These are phyloP conservation scores for Stachybotrys chlorohalonatus DNA, from an alignment of 2,329 filamentous ascomycete species.

Conservation along the genomic window DNA sequence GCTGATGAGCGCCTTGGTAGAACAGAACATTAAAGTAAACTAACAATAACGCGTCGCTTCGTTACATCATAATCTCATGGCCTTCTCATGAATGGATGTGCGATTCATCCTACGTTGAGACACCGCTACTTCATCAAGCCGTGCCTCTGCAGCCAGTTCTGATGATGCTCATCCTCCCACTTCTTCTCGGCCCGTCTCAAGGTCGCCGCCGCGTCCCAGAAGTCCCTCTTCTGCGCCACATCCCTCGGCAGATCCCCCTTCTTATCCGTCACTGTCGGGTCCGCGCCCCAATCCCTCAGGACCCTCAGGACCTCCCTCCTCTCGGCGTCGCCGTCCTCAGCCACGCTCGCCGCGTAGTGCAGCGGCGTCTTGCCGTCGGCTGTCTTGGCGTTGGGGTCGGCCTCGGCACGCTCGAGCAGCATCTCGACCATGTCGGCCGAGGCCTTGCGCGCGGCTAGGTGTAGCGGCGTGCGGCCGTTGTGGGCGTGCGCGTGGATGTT, in stretches of 20 bases:
- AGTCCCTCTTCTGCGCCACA: conserved; percentile 20
- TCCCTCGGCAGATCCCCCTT: conserved; percentile 18
- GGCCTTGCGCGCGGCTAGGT: conserved; percentile 19
- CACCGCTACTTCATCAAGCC: conserved; percentile 10
- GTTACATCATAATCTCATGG: background rate
- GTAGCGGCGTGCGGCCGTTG: conserved; percentile 20
- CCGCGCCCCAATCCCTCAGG: conserved; percentile 17
- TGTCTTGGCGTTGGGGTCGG: conserved; percentile 17
- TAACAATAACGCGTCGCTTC: background rate
- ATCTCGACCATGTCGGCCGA: conserved; percentile 20
- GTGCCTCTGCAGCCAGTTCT: conserved; percentile 17
- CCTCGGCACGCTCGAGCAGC: conserved; percentile 17
- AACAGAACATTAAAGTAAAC: too few species aligned
- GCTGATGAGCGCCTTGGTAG: too few species aligned
- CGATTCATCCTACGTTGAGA: background rate
- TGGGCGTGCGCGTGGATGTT: conserved; percentile 15
- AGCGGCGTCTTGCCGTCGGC: conserved; percentile 20
- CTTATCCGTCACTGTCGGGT: conserved; percentile 16
- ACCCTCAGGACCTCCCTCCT: conserved; percentile 18
- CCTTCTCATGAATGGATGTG: background rate
- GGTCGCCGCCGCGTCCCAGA: conserved; percentile 21
- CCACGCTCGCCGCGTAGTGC: conserved; percentile 21
- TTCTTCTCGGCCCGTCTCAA: conserved; percentile 21
- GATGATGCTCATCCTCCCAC: conserved; percentile 22
- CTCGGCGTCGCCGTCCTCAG: conserved; percentile 19